phyloP scores from a whole-genome alignment of 306 rosid species.

The Datisca glomerata region DNA sequence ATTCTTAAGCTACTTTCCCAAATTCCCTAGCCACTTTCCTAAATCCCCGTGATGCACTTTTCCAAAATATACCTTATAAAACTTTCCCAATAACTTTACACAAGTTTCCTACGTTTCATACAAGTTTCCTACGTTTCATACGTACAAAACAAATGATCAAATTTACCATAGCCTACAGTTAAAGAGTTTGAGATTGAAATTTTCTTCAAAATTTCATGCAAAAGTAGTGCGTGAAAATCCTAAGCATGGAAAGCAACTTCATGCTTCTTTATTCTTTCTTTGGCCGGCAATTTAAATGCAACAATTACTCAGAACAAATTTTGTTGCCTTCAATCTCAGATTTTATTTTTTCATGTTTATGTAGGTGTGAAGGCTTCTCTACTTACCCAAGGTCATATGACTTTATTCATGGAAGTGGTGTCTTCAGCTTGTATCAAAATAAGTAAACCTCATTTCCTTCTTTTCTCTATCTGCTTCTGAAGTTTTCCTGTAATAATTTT shows the following conservation, averaged over 20 bases:
- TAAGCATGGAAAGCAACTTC: not conserved
- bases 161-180: no score
- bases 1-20: no score
- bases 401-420: constrained; percentile 68
- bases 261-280: no score
- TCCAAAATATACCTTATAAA: no score
- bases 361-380: constrained; percentile 99
- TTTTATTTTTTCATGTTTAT: constrained; percentile 10
- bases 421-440: constrained; percentile 67
- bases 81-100: no score
- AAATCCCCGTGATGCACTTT: no score
- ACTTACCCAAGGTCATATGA: constrained; percentile 98
- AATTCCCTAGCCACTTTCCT: no score
- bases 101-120: no score
- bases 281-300: not conserved
- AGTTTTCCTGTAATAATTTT: constrained; percentile 25
- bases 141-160: no score
- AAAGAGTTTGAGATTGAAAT: no score
- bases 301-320: not conserved
- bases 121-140: not conserved
- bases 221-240: not conserved
- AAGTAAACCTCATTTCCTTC: constrained; percentile 38
- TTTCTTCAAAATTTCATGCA: not conserved
- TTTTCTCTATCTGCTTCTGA: constrained; percentile 8
- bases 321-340: constrained; percentile 7